phyloP scores from a whole-genome alignment of 148 eudicot species.

The Rhododendron williamsianum region DNA sequence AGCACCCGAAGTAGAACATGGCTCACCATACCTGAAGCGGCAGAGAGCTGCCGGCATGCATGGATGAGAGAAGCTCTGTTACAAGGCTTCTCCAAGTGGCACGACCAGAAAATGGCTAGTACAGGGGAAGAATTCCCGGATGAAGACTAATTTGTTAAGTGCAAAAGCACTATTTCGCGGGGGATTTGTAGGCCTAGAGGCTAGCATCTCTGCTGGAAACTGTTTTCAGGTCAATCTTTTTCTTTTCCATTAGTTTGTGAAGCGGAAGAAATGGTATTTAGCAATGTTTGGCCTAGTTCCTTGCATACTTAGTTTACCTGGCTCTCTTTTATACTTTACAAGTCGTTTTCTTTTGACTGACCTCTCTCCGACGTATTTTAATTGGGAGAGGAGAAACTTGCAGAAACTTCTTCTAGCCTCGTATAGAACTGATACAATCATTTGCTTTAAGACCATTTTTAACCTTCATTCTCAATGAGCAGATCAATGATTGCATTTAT shows the following conservation, averaged over 20 bases:
- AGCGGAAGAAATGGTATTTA: not conserved
- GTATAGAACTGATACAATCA: not conserved
- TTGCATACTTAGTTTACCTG: not conserved
- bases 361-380: not conserved
- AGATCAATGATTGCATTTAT: not conserved
- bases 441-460: not conserved
- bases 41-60: conserved; percentile 47
- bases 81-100: conserved; percentile 49
- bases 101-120: conserved; percentile 13
- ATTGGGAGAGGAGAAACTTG: not conserved
- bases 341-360: not conserved
- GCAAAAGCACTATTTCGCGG: not conserved
- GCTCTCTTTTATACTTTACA: not conserved
- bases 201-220: conserved; percentile 9
- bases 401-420: not conserved
- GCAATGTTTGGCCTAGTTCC: not conserved
- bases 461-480: not conserved
- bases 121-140: conserved; percentile 5
- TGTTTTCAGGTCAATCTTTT: not conserved
- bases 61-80: conserved; percentile 55
- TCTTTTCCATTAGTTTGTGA: not conserved
- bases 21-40: conserved; percentile 44
- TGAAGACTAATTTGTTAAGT: conserved; percentile 18
- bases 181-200: not conserved
- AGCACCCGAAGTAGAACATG: conserved; percentile 38